These are phyloP conservation scores for Leavenworthia alabamica DNA, from an alignment of 345 rosid genomes.

Conservation along the genomic window DNA sequence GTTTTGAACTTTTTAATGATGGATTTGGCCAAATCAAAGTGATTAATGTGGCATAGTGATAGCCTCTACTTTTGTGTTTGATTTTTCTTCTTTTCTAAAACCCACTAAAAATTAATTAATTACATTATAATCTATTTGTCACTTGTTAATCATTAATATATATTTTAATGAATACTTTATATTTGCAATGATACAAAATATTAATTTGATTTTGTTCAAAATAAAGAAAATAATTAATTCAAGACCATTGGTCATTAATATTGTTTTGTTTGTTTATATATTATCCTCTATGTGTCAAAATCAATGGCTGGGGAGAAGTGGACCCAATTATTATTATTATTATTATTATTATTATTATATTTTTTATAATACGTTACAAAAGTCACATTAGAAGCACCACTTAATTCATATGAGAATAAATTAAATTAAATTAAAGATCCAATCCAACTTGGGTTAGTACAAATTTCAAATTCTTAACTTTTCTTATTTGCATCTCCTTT, in stretches of 20 bases:
- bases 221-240: too few relatives aligned
- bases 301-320: constrained; percentile 28
- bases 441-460: constrained; percentile 22
- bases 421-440: too few relatives aligned
- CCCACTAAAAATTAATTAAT: constrained; percentile 15
- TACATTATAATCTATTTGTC: neutral
- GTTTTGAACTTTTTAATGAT: constrained; percentile 26
- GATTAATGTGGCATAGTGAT: constrained; percentile 25
- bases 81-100: constrained; percentile 12
- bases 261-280: neutral
- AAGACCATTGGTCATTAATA: too few relatives aligned
- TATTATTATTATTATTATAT: too few relatives aligned
- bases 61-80: constrained; percentile 30
- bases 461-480: constrained; percentile 19
- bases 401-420: neutral
- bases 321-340: too few relatives aligned
- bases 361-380: constrained; percentile 12
- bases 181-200: too few relatives aligned
- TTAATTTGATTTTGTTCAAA: too few relatives aligned
- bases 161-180: neutral
- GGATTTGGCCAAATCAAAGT: constrained; percentile 32
- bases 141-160: constrained; percentile 9
- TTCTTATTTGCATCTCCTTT: too few relatives aligned
- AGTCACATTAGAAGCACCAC: constrained; percentile 22
- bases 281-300: constrained; percentile 13